Base-by-base conservation (phyloP, 2,329 filamentous ascomycete species). In the Paracoccidioides brasiliensis region DNA sequence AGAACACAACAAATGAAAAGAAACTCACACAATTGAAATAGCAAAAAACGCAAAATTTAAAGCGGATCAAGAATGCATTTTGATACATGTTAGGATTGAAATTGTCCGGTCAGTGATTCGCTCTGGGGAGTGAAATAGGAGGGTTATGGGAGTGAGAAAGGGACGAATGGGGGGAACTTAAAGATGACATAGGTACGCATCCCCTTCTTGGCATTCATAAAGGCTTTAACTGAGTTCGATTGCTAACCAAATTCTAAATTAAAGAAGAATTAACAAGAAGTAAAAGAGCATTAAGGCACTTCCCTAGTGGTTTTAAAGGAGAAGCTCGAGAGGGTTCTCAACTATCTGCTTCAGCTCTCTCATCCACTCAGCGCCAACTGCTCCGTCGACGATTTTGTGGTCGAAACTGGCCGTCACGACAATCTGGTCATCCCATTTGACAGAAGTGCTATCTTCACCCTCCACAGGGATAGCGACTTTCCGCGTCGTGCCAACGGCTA, bases 351-450 rank as follows among this genome's bases (percentile, higher is more conserved):
- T 98, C 73, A 98, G 78, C 78, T 94, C 93, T 73, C 82, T 84
- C 74, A 98, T 89, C 84, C 91, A 98, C 74, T 98, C 93, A 57
- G 85, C 93, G 68, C 93, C 94, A 57, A 97, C 88, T 43, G 90
- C 93, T 61, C 93, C 93, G 70, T 98, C 93, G 10, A 98, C 85
- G 52, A 97, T 90, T 82, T 95, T 95, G 84, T 98, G 93, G 79
- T 98, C 93, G 72, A 98, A 98, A 79, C 88, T 94, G 67, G 79
- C 91, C 42, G 90, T 97, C 57, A 98, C 85, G 59, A 87, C 82
- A 67, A 98, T 96, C 80, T 97, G 90, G 70, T 98, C 93, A 66
- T 98, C 93, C 86, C 88, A 98, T 73, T 88, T 88, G 49, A 95
- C 78, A 15, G 80, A 75, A 46, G 82, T 83, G 58, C 88, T 90